A percentile compares a stretch with the other conserved stretches of the same genome.
These are phyloP conservation scores for Solanum lycopersicoides DNA, from an alignment of 257 asterid species.

Conservation along the genomic window DNA sequence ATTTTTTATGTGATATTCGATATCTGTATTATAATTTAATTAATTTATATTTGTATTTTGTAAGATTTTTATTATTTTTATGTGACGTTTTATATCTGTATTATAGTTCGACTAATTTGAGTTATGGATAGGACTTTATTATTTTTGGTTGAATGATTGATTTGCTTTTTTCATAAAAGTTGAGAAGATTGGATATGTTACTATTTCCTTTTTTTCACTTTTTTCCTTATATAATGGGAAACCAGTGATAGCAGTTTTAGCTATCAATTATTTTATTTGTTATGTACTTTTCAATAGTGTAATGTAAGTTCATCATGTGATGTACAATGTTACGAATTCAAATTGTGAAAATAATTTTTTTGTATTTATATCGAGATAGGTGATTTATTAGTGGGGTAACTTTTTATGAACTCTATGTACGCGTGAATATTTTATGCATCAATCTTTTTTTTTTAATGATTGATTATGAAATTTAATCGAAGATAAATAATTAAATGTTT, in stretches of 20 bases:
- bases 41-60: fast-evolving
- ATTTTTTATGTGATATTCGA: fast-evolving
- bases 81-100: fast-evolving
- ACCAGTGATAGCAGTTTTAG: not conserved
- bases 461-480: not conserved
- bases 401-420: not conserved
- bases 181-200: not conserved
- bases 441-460: not conserved
- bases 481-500: not conserved
- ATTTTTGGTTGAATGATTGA: not conserved
- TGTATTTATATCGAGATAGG: fast-evolving
- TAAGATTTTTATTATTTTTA: not conserved
- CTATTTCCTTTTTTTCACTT: not conserved
- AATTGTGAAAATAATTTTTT: fast-evolving
- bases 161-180: not conserved
- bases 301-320: not conserved
- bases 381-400: not conserved
- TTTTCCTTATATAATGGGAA: not conserved
- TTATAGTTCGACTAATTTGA: not conserved
- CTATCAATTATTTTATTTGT: not conserved
- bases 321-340: fast-evolving
- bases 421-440: not conserved
- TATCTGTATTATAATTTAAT: fast-evolving
- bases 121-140: not conserved
- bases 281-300: not conserved